Percentiles rank a stretch among this genome's conserved stretches.
Evolutionary conservation across 495 filamentous ascomycete genomes (phyloP).

Genomic region (Tuber microsphaerosporum): DNA sequence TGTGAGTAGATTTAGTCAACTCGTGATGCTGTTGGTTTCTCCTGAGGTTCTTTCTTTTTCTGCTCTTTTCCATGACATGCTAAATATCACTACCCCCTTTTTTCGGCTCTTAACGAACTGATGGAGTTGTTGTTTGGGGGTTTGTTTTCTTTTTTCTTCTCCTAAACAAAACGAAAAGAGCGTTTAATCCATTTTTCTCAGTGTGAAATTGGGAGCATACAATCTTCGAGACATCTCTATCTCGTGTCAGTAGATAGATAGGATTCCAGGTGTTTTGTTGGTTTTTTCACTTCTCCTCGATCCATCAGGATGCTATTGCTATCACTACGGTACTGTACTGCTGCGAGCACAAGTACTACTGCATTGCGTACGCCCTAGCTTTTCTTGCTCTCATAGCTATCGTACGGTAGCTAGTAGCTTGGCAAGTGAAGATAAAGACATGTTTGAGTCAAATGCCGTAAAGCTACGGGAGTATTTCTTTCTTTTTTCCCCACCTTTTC

Average conservation of each 20-base stretch:
- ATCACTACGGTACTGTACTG: neutral
- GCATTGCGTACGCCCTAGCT: neutral
- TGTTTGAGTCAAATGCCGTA: neutral
- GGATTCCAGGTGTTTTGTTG: neutral
- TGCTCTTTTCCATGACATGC: neutral
- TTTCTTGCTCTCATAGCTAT: neutral
- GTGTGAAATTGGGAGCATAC: neutral
- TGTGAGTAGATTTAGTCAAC: neutral
- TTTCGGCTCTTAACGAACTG: neutral
- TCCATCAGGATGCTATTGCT: neutral
- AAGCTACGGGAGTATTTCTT: constrained; percentile 20
- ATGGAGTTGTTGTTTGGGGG: neutral
- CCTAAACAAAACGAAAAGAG: no score
- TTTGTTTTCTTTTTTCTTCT: neutral
- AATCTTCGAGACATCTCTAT: neutral
- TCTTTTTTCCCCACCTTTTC: constrained; percentile 27
- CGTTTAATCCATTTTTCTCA: neutral
- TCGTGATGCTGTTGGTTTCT: neutral
- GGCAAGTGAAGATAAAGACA: neutral
- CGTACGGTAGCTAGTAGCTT: neutral
- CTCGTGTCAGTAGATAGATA: neutral
- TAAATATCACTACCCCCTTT: neutral
- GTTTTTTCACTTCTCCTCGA: neutral
- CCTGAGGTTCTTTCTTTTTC: neutral
- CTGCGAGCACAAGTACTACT: neutral